Evolutionary conservation across 805 yeast species (phyloP), one percentile per base, ranked within the genome.

Genomic region (Sugiyamaella floridensis): DNA sequence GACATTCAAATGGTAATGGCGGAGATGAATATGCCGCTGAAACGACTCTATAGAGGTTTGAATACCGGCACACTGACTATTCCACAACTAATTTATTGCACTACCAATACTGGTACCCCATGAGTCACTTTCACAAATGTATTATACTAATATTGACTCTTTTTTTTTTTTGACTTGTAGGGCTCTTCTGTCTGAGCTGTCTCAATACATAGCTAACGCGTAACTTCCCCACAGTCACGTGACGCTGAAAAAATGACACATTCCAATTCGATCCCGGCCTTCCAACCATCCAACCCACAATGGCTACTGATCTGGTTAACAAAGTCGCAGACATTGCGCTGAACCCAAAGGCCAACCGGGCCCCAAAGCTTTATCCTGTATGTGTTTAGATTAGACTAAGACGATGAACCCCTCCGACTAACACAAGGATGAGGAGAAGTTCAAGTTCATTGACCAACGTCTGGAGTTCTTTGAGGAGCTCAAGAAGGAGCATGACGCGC

Each of bases 371-470:
- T 22, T 55, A 55, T 41, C 58, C 58, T 44, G 56, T 54, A 50
- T 42, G 56, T 49, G n/a, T 16, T 7, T 11, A n/a, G 18, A 4
- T 4, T 1, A 15, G 12, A 2, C 15, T n/a, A 15, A 16, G 28
- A 15, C 11, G 42, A 26, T n/a, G 32, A 14, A 2, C 41, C 45
- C 40, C 15, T 40, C 49, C 12, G 22, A 10, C 11, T 18, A 28
- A 29, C 37, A 11, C n/a, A 32, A 57, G 59, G 52, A 54, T 15
- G 84, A 83, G 53, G 95, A 96, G 28, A 83, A 82, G 68, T 96
- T 97, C n/a, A 82, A 72, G 58, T 93, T 85, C 67, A 78, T 93
- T 63, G 89, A 83, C 41, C 80, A 83, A 58, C 85, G 99, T 72
- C 76, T 85, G 66, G 72, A 78, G 63, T 67, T 90, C 57, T 93